Evolutionary conservation across 805 yeast species (phyloP), one percentile per base, ranked within the genome.

Genomic region (Candida germanica): DNA sequence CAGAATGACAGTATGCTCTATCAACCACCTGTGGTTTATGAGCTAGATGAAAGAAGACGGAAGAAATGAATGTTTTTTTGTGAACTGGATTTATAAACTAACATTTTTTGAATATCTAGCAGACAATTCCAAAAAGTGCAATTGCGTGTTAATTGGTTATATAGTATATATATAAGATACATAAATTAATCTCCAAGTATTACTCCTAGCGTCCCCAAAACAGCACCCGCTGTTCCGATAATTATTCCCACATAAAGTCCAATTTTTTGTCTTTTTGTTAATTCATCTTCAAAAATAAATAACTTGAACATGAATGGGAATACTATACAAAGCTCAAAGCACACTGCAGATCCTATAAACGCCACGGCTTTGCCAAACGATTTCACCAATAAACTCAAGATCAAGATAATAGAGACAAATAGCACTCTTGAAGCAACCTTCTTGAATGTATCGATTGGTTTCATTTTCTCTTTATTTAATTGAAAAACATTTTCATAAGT

Each of bases 1-100:
- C 81, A 80, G 47, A 82, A 78, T 41, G 81, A 82, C 8, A 70
- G 71, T 30, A 57, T 75, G 50, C 54, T 76, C 40, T 79, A 77
- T 53, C 64, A 64, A 5, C 54, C 63, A 3, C 46, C 46, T 22
- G 46, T 58, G 9, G 38, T 39, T 10, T 39, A 39, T 35, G 43
- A 39, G 26, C 11, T 31, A 11, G 43, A 39, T 23, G 43, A 39
- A 22, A 26, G 38, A 24, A 34, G 38, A 27, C 16, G 28, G 6
- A 38, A 32, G 19, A 29, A 38, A 29, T 37, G 19, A 14, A 19
- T 17, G 13, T 8, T 25, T 5, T 11, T 22, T 4, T 26, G 33
- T 33, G 28, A 32, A 34, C 42, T 33, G 42, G 42, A 8, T 38
- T 38, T 38, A 38, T 34, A 23, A 16, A 11, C 27, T n/a, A n/a